phyloP scores from a whole-genome alignment of 2,329 filamentous ascomycete genomes.

The Clonostachys solani region DNA sequence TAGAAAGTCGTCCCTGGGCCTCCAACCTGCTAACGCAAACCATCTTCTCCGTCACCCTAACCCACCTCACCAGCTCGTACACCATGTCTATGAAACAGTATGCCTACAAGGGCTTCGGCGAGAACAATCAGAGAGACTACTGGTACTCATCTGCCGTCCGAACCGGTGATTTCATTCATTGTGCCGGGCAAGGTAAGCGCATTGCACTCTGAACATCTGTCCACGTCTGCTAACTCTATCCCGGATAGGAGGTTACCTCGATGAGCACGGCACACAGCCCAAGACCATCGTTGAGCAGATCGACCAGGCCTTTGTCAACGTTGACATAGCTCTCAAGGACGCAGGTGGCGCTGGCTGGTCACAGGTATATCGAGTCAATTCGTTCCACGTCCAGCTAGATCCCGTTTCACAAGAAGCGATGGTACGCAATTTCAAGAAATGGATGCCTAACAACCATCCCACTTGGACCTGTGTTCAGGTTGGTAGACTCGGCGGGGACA shows the following conservation, averaged over 20 bases:
- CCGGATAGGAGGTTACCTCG: conserved; percentile 21
- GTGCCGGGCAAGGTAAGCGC: conserved; percentile 36
- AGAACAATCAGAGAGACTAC: conserved; percentile 21
- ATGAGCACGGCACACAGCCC: conserved; percentile 14
- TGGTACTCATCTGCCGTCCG: conserved; percentile 43
- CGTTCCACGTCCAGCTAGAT: conserved; percentile 35
- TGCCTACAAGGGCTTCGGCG: conserved; percentile 16
- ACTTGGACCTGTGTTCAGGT: conserved; percentile 52
- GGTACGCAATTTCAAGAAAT: conserved; percentile 41
- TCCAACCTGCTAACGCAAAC: no score
- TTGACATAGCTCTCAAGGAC: conserved; percentile 42
- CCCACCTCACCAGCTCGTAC: no score
- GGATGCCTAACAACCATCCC: conserved; percentile 46
- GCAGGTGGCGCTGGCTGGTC: conserved; percentile 52
- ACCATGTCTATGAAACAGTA: conserved; percentile 20
- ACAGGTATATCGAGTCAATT: conserved; percentile 46
- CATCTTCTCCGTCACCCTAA: no score
- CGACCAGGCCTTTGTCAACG: conserved; percentile 51
- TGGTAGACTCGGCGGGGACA: conserved; percentile 33
- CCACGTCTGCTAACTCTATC: conserved; percentile 7
- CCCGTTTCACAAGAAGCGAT: conserved; percentile 31
- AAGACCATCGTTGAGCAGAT: conserved; percentile 35
- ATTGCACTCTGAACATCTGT: background rate
- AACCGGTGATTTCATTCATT: conserved; percentile 40
- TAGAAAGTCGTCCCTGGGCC: no score